Conservation (phyloP, 2,329 filamentous ascomycete genomes). For the Fusarium camptoceras region DNA sequence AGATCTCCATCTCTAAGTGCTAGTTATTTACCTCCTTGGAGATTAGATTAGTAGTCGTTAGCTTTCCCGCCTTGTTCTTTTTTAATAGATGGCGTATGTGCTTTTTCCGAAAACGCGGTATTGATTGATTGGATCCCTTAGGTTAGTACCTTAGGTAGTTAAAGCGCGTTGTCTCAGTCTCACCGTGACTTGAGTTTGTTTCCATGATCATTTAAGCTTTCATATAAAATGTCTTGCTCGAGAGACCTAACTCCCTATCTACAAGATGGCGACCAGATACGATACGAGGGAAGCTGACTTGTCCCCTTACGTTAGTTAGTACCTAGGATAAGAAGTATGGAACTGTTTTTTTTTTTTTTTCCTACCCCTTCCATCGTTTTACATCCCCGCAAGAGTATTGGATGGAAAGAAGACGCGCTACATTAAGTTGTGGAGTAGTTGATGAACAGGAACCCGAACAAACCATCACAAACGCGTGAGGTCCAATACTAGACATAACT, state of each 20-base stretch:
- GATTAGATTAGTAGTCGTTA: neutral
- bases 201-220: conserved; percentile 24
- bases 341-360: conserved; percentile 22
- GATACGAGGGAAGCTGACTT: conserved; percentile 33
- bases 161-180: conserved; percentile 28
- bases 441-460: neutral
- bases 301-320: conserved; percentile 30
- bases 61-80: conserved; percentile 33
- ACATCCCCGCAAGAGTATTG: conserved; percentile 37
- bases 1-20: conserved; percentile 11
- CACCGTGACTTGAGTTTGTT: conserved; percentile 16
- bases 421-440: neutral
- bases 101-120: conserved; percentile 17
- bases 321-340: neutral
- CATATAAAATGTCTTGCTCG: conserved; percentile 23
- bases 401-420: conserved; percentile 37
- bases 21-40: neutral
- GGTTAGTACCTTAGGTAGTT: neutral
- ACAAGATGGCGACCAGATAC: conserved; percentile 23
- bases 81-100: conserved; percentile 12
- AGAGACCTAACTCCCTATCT: neutral
- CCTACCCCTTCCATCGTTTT: conserved; percentile 17
- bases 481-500: conserved; percentile 21
- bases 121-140: neutral
- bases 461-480: conserved; percentile 29